Conservation (phyloP, 805 yeast genomes). For the Saturnispora halmiae region DNA sequence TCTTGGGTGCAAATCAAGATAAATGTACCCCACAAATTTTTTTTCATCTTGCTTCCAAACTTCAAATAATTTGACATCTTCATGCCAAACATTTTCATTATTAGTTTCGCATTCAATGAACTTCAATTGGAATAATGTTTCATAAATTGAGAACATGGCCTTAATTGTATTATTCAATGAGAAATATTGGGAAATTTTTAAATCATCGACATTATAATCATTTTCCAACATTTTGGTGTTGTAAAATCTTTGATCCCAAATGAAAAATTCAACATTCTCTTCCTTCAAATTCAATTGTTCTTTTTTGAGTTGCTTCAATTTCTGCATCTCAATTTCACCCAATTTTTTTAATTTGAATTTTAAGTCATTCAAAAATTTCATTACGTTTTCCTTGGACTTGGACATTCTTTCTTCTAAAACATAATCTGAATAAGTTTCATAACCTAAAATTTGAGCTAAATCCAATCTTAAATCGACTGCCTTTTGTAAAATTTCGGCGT, state of each 20-base stretch:
- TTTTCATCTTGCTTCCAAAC: slow-evolving; percentile 56
- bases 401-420: slow-evolving; percentile 78
- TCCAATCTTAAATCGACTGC: slow-evolving; percentile 55
- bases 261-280: slow-evolving; percentile 38
- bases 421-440: slow-evolving; percentile 58
- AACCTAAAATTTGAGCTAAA: slow-evolving; percentile 57
- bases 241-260: slow-evolving; percentile 71
- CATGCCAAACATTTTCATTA: slow-evolving; percentile 54
- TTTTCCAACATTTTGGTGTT: slow-evolving; percentile 56
- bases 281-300: no score
- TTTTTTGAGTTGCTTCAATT: slow-evolving; percentile 45
- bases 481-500: slow-evolving; percentile 49
- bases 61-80: slow-evolving; percentile 64
- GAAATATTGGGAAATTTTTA: slow-evolving; percentile 66
- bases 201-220: slow-evolving; percentile 63
- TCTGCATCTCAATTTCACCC: slow-evolving; percentile 45
- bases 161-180: slow-evolving; percentile 60
- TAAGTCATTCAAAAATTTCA: slow-evolving; percentile 54
- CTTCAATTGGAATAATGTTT: slow-evolving; percentile 56
- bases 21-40: slow-evolving; percentile 64
- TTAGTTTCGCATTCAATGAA: slow-evolving; percentile 44
- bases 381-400: slow-evolving; percentile 51
- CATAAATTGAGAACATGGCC: slow-evolving; percentile 66
- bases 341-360: slow-evolving; percentile 47
- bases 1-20: slow-evolving; percentile 77